Percentiles rank a stretch among this genome's conserved stretches.
phyloP scores from a whole-genome alignment of 306 rosid species.

The Pyrus betulifolia region DNA sequence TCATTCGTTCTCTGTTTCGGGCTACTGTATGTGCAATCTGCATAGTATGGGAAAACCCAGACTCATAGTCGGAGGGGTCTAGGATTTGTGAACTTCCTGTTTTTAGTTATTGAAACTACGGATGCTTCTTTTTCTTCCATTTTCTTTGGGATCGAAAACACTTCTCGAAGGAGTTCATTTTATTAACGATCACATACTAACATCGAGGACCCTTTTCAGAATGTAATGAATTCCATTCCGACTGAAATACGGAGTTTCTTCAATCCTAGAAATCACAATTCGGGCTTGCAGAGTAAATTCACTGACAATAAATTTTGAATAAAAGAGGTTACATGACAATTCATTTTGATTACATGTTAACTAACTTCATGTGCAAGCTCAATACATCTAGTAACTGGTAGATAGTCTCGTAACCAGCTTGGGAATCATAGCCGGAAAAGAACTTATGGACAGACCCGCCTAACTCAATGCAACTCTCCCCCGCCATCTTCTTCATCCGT shows the following conservation, averaged over 20 bases:
- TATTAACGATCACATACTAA: too few species aligned
- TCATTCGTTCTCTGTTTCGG: background rate
- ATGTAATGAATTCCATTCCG: background rate
- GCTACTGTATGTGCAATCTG: background rate
- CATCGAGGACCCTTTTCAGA: too few species aligned
- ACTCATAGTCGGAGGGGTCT: background rate
- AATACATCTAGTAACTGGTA: slow-evolving; percentile 52
- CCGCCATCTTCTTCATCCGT: slow-evolving; percentile 70
- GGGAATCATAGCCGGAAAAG: slow-evolving; percentile 56
- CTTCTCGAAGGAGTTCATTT: too few species aligned
- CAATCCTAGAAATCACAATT: too few species aligned
- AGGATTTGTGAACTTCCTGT: too few species aligned
- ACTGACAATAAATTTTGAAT: background rate
- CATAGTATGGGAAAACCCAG: background rate
- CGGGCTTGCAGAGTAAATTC: background rate
- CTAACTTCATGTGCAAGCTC: slow-evolving; percentile 62
- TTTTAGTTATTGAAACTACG: background rate
- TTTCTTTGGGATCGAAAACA: background rate
- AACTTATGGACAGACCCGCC: slow-evolving; percentile 58
- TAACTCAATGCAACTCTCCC: slow-evolving; percentile 70
- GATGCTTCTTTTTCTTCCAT: background rate
- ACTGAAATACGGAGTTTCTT: too few species aligned
- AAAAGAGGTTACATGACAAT: background rate
- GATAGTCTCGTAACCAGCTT: slow-evolving; percentile 21
- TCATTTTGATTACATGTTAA: slow-evolving; percentile 16